Conservation (phyloP, 768 basidiomycete genomes). For the Scleroderma bovista region DNA sequence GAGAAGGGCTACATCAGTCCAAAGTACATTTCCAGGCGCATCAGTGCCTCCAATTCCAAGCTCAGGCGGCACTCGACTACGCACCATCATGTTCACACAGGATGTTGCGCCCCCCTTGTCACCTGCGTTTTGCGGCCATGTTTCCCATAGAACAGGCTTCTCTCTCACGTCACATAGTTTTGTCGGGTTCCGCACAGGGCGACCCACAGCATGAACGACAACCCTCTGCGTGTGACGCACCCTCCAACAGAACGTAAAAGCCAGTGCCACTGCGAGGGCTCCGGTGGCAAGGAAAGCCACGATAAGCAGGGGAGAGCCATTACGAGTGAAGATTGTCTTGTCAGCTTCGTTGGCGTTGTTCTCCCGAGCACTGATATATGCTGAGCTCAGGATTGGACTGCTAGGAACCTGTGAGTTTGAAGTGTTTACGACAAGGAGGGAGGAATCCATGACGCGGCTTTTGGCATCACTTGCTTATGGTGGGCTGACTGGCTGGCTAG, state of each 20-base stretch:
- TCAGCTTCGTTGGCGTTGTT: background rate
- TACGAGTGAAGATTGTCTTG: slow-evolving; percentile 22
- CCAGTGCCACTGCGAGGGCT: slow-evolving; percentile 45
- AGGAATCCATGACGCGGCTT: slow-evolving; percentile 11
- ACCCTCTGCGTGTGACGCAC: slow-evolving; percentile 15
- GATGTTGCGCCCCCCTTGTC: slow-evolving; percentile 1
- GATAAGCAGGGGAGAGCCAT: slow-evolving; percentile 48
- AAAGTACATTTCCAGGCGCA: background rate
- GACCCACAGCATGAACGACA: slow-evolving; percentile 4
- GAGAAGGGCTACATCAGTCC: slow-evolving; percentile 19
- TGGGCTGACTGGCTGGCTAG: background rate
- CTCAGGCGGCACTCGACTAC: background rate
- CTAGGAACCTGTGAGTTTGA: slow-evolving; percentile 2
- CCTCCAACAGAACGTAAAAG: slow-evolving; percentile 44
- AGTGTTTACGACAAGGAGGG: slow-evolving; percentile 3
- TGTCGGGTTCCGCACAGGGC: background rate
- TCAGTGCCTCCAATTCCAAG: background rate
- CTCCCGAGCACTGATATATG: background rate
- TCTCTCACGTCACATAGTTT: slow-evolving; percentile 11
- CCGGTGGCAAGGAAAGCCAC: slow-evolving; percentile 57
- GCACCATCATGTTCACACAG: slow-evolving; percentile 33
- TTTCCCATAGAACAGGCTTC: slow-evolving; percentile 43
- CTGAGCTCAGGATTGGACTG: background rate
- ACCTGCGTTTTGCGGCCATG: slow-evolving; percentile 22
- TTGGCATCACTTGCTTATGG: slow-evolving; percentile 9